A percentile compares a stretch with the other conserved stretches of the same genome.
These are phyloP conservation scores for Podaxis sp. DNA, from an alignment of 768 basidiomycete species.

Conservation along the genomic window DNA sequence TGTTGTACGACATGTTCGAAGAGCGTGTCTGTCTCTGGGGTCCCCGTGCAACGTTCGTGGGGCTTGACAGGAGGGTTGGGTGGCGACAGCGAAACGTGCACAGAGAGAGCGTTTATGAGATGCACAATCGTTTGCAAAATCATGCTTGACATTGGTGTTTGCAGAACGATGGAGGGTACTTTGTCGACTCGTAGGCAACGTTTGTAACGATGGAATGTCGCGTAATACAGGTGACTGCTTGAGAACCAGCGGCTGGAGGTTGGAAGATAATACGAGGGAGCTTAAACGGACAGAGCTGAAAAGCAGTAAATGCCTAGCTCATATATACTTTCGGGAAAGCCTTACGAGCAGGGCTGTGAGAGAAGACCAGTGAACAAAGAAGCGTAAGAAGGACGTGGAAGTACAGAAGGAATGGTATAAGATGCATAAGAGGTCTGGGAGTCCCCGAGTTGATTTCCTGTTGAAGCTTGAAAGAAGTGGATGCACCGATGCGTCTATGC, in stretches of 20 bases:
- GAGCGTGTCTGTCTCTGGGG: conserved; percentile 27
- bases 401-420: neutral
- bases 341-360: neutral
- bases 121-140: neutral
- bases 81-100: conserved; percentile 37
- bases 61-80: conserved; percentile 38
- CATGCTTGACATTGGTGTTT: conserved; percentile 3
- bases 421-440: neutral
- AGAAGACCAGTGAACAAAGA: conserved; percentile 1
- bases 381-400: neutral
- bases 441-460: neutral
- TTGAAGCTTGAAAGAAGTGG: neutral
- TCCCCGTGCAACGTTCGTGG: conserved; percentile 28
- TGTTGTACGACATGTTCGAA: conserved; percentile 38
- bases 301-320: neutral
- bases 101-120: conserved; percentile 30
- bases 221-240: neutral
- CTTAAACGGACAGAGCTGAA: neutral
- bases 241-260: neutral
- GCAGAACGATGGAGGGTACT: neutral
- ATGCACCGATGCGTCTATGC: neutral
- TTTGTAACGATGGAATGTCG: neutral
- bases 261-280: neutral
- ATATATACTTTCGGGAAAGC: conserved; percentile 14
- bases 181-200: neutral